Conservation (phyloP, 139 green algal genomes). For the Chlamydomonas applanata region DNA sequence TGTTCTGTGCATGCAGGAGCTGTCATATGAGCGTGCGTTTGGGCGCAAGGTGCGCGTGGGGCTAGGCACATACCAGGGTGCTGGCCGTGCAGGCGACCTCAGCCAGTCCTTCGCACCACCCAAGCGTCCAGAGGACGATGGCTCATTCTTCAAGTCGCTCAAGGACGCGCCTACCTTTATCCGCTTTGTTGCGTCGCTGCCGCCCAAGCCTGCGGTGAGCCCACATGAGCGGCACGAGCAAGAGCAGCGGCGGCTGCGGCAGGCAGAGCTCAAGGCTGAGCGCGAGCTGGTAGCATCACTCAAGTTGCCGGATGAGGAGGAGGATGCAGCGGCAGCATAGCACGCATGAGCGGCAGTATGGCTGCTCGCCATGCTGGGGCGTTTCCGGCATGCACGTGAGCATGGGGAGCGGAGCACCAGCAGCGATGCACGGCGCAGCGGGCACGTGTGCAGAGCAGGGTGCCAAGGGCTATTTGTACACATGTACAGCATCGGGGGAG, state of each 20-base stretch:
- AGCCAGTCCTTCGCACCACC: conserved; percentile 27
- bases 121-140: conserved; percentile 33
- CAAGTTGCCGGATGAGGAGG: conserved; percentile 17
- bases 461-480: too few relatives aligned
- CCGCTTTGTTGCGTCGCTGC: conserved; percentile 35
- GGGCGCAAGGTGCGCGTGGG: conserved; percentile 40
- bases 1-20: conserved; percentile 23
- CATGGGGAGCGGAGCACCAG: too few relatives aligned
- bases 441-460: too few relatives aligned
- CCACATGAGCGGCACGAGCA: conserved; percentile 33
- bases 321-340: background rate
- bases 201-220: conserved; percentile 28
- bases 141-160: conserved; percentile 28
- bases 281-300: conserved; percentile 22
- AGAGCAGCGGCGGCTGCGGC: background rate
- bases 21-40: conserved; percentile 27
- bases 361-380: too few relatives aligned
- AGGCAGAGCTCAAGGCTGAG: conserved; percentile 18
- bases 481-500: too few relatives aligned
- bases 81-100: conserved; percentile 33
- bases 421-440: too few relatives aligned
- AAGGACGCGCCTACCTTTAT: conserved; percentile 43
- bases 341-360: too few relatives aligned
- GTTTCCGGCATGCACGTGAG: too few relatives aligned
- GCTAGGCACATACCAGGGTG: conserved; percentile 24